phyloP scores from a whole-genome alignment of 1,139 yeast species.

The Suhomyces anneliseae region DNA sequence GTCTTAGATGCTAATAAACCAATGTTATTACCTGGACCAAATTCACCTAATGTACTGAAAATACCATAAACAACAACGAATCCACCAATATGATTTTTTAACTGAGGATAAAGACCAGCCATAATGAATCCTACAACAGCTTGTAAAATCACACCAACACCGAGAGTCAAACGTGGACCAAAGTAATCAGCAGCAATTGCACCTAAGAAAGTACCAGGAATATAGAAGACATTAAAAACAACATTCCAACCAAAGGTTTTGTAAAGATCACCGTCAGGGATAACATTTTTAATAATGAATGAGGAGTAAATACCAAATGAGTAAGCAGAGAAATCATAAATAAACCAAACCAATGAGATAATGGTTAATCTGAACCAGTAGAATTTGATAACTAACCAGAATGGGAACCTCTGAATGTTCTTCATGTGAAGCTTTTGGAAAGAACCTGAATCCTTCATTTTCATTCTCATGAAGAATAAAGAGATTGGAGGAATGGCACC shows the following conservation, averaged over 20 bases:
- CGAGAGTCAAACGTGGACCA: conserved; percentile 83
- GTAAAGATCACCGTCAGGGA: conserved; percentile 64
- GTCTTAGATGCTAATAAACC: conserved; percentile 88
- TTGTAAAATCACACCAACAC: conserved; percentile 68
- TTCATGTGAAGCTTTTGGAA: conserved; percentile 73
- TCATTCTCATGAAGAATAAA: conserved; percentile 73
- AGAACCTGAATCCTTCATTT: conserved; percentile 69
- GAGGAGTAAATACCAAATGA: conserved; percentile 85
- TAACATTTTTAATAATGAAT: conserved; percentile 57
- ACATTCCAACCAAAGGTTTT: conserved; percentile 91
- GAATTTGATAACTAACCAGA: conserved; percentile 66
- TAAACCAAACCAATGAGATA: conserved; percentile 82
- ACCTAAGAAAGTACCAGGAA: conserved; percentile 88
- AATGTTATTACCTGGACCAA: conserved; percentile 92
- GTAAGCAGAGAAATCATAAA: conserved; percentile 84
- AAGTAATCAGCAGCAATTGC: conserved; percentile 79
- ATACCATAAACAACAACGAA: conserved; percentile 87
- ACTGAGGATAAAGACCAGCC: conserved; percentile 65
- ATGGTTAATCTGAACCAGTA: conserved; percentile 80
- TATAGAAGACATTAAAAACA: conserved; percentile 80
- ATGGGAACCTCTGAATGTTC: conserved; percentile 59
- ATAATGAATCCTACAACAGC: conserved; percentile 81
- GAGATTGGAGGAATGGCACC: conserved; percentile 91
- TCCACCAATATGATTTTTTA: conserved; percentile 66
- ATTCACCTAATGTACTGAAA: conserved; percentile 83